Conservation (phyloP, 305 asterid species). For the Stenogyne calaminthoides region DNA sequence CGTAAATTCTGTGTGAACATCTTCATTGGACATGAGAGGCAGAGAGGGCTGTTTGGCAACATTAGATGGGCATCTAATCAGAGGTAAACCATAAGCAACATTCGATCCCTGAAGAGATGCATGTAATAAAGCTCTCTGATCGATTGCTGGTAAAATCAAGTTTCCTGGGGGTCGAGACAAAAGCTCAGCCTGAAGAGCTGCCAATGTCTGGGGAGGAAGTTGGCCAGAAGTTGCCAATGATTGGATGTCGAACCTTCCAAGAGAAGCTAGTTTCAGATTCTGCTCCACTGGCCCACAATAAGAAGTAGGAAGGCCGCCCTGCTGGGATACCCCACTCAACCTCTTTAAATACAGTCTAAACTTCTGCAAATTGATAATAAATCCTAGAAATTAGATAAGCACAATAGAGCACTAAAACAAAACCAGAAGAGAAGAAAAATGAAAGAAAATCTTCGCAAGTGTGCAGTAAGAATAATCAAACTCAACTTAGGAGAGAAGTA, state of each 20-base stretch:
- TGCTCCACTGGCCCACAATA: slow-evolving; percentile 66
- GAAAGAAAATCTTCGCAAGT: not conserved
- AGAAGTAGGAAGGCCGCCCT: slow-evolving; percentile 55
- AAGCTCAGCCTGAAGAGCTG: slow-evolving; percentile 68
- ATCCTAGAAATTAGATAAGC: slow-evolving; percentile 26
- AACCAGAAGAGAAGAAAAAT: not conserved
- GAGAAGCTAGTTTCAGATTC: slow-evolving; percentile 52
- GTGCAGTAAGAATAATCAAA: not conserved
- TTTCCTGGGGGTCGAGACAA: slow-evolving; percentile 54
- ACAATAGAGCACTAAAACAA: slow-evolving; percentile 16
- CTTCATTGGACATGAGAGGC: slow-evolving; percentile 40
- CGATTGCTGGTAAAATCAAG: slow-evolving; percentile 57
- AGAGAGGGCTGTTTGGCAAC: slow-evolving; percentile 48
- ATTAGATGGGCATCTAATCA: slow-evolving; percentile 54
- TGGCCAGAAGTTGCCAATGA: slow-evolving; percentile 71
- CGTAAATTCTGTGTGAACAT: slow-evolving; percentile 45
- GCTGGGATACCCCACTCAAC: slow-evolving; percentile 76
- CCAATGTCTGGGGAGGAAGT: slow-evolving; percentile 65
- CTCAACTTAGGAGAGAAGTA: not conserved
- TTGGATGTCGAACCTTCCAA: slow-evolving; percentile 66
- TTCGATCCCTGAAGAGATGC: slow-evolving; percentile 56
- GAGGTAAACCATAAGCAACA: slow-evolving; percentile 58
- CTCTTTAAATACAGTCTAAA: slow-evolving; percentile 79
- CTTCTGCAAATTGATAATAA: slow-evolving; percentile 55
- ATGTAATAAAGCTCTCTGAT: slow-evolving; percentile 54